Percentiles rank a stretch among this genome's conserved stretches.
phyloP scores from a whole-genome alignment of 768 basidiomycete species.

The Lactifluus pinguis region DNA sequence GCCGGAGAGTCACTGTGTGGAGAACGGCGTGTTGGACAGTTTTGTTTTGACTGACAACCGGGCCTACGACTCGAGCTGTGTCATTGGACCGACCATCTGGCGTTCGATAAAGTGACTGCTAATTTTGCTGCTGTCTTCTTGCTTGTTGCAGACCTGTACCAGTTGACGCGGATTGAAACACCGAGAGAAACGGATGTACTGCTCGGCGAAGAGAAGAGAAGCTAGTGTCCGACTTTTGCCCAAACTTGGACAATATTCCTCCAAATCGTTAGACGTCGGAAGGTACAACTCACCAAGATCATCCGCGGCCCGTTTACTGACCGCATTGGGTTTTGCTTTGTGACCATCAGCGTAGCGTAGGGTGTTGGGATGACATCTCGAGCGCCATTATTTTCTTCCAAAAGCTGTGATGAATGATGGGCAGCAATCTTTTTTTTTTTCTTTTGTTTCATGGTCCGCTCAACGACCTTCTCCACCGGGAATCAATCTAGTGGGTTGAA shows the following conservation, averaged over 20 bases:
- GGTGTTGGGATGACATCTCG: background rate
- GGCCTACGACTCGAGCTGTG: background rate
- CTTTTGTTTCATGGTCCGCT: background rate
- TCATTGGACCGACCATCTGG: background rate
- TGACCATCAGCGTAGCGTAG: background rate
- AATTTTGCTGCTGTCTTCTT: background rate
- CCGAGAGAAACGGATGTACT: background rate
- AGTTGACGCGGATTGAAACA: background rate
- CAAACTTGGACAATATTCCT: background rate
- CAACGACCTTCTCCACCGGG: background rate
- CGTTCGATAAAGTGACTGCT: background rate
- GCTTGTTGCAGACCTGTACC: too few relatives aligned
- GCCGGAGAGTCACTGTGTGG: conserved; percentile 1
- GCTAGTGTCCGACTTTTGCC: background rate
- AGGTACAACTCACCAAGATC: background rate
- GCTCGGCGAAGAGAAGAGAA: background rate
- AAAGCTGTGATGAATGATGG: background rate
- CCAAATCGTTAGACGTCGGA: background rate
- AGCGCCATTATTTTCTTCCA: background rate
- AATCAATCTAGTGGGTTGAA: background rate
- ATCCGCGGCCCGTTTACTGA: background rate
- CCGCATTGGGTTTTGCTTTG: background rate
- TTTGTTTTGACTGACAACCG: conserved; percentile 12
- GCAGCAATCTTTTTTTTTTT: background rate
- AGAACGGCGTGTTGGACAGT: conserved; percentile 25